Conservation (phyloP, 768 basidiomycete species). For the Lentinula guzmanii region DNA sequence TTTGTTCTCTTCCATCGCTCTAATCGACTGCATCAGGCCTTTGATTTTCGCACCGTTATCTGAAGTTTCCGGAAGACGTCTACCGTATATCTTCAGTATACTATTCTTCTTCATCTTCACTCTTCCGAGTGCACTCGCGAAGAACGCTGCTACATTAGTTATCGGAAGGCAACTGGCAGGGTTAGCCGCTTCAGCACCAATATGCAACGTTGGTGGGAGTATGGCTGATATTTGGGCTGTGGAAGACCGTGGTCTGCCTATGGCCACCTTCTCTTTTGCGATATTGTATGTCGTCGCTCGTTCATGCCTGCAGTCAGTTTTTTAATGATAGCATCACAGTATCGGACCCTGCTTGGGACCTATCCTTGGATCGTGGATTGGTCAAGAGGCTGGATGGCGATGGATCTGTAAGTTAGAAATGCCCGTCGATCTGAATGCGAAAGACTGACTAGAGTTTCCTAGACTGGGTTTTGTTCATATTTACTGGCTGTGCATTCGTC, state of each 20-base stretch:
- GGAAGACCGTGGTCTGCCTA: slow-evolving; percentile 38
- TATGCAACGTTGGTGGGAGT: slow-evolving; percentile 40
- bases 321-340: slow-evolving; percentile 11
- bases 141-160: slow-evolving; percentile 38
- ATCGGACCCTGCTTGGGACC: slow-evolving; percentile 45
- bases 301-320: not conserved
- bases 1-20: slow-evolving; percentile 12
- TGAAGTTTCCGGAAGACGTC: slow-evolving; percentile 30
- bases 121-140: slow-evolving; percentile 36
- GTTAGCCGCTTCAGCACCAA: slow-evolving; percentile 32
- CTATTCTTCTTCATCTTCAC: slow-evolving; percentile 41
- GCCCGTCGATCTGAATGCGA: not conserved
- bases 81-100: slow-evolving; percentile 30
- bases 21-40: slow-evolving; percentile 19
- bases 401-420: slow-evolving; percentile 31
- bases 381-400: slow-evolving; percentile 37
- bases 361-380: slow-evolving; percentile 43
- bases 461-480: slow-evolving; percentile 43
- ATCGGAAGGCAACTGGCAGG: slow-evolving; percentile 41
- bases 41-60: slow-evolving; percentile 34
- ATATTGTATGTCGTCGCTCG: slow-evolving; percentile 29
- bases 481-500: slow-evolving; percentile 28
- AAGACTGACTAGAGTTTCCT: not conserved
- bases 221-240: slow-evolving; percentile 37
- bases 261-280: slow-evolving; percentile 41